phyloP scores from a whole-genome alignment of 1,284 basidiomycete species.

The Malassezia japonica region DNA sequence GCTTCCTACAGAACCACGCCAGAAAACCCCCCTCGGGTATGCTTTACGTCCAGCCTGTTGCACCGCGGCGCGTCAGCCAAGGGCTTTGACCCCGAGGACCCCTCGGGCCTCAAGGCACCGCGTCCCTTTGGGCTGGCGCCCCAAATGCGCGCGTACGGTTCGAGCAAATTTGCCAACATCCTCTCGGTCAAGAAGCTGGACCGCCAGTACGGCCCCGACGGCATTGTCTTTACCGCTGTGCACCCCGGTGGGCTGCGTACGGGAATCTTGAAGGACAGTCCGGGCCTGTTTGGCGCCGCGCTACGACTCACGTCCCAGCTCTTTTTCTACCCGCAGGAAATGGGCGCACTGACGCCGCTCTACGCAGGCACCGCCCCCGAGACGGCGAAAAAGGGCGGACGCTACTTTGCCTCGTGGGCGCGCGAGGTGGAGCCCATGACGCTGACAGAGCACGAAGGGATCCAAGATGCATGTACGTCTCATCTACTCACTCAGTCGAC shows the following conservation, averaged over 20 bases:
- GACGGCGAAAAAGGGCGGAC: slow-evolving; percentile 15
- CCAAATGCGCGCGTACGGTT: slow-evolving; percentile 23
- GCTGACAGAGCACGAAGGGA: slow-evolving; percentile 8
- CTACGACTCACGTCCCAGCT: not conserved
- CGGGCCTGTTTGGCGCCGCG: not conserved
- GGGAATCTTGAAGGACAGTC: slow-evolving; percentile 6
- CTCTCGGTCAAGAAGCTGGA: slow-evolving; percentile 6
- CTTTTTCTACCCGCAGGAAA: slow-evolving; percentile 12
- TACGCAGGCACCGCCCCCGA: slow-evolving; percentile 22
- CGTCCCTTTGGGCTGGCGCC: slow-evolving; percentile 2
- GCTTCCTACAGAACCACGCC: slow-evolving; percentile 1
- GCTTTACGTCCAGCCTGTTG: slow-evolving; percentile 24
- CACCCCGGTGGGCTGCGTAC: slow-evolving; percentile 25
- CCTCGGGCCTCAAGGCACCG: not conserved
- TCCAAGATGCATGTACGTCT: slow-evolving; percentile 7
- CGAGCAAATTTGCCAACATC: slow-evolving; percentile 20
- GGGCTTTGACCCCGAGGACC: slow-evolving; percentile 14
- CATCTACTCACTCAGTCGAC: slow-evolving; percentile 13
- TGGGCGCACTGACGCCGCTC: slow-evolving; percentile 30
- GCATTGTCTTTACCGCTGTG: slow-evolving; percentile 20
- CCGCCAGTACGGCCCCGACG: slow-evolving; percentile 10
- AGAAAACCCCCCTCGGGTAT: slow-evolving; percentile 11
- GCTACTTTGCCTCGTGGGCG: slow-evolving; percentile 28
- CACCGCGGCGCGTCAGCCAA: slow-evolving; percentile 11
- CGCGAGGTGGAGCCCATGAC: slow-evolving; percentile 16